phyloP scores from a whole-genome alignment of 441 rosid species.

The Erodium trifolium region DNA sequence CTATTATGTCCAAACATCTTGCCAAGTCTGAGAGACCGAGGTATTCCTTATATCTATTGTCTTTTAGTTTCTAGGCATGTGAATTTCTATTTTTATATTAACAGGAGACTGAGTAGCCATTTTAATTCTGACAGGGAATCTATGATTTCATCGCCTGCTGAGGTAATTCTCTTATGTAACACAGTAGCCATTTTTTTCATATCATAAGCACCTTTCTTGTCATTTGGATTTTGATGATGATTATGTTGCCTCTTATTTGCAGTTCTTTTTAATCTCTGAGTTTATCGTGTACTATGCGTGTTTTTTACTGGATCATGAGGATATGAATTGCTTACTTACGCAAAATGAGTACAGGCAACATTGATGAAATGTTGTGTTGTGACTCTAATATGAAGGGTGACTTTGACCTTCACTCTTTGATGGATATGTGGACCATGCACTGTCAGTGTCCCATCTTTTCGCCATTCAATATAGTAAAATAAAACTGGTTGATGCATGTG shows the following conservation, averaged over 20 bases:
- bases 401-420: not conserved
- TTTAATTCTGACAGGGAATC: slow-evolving; percentile 19
- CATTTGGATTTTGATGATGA: not conserved
- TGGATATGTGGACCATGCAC: not conserved
- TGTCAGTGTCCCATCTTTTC: not conserved
- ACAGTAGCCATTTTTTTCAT: not conserved
- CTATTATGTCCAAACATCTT: slow-evolving; percentile 25
- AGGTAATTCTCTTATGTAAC: not conserved
- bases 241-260: not conserved
- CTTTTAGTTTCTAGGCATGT: not conserved
- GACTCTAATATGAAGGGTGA: not conserved
- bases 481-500: not conserved
- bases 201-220: not conserved
- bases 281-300: not conserved
- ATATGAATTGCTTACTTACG: not conserved
- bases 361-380: not conserved
- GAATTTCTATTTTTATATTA: not conserved
- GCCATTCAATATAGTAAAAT: not conserved
- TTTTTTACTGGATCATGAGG: not conserved
- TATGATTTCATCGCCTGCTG: slow-evolving; percentile 13
- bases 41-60: slow-evolving; percentile 11
- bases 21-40: slow-evolving; percentile 22
- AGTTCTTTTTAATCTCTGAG: not conserved
- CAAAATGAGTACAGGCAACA: too few relatives aligned
- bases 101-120: not conserved